These are phyloP conservation scores for Yamadazyma aaseri DNA, from an alignment of 1,139 yeast species.

Conservation along the genomic window DNA sequence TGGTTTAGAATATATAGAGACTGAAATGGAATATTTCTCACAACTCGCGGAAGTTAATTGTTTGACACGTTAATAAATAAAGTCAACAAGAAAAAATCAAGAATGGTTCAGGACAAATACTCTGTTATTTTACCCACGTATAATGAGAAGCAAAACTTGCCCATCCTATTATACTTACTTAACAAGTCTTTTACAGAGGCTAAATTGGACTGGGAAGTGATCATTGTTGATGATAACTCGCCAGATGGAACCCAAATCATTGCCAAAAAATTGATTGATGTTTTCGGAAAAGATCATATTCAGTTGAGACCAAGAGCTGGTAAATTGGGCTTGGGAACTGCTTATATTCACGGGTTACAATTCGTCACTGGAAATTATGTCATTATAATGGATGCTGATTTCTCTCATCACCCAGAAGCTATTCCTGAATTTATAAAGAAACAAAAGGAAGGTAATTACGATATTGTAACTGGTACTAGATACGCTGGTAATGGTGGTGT, in stretches of 20 bases:
- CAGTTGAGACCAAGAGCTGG: conserved; percentile 75
- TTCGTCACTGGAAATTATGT: conserved; percentile 74
- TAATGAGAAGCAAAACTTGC: conserved; percentile 69
- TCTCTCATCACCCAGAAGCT: conserved; percentile 79
- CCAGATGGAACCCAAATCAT: conserved; percentile 83
- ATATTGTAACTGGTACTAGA: conserved; percentile 84
- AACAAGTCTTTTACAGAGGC: conserved; percentile 67
- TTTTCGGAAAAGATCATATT: conserved; percentile 65
- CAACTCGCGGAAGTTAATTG: too few species aligned
- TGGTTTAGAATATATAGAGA: conserved; percentile 1
- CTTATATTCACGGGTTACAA: conserved; percentile 77
- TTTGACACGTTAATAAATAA: conserved; percentile 3
- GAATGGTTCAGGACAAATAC: conserved; percentile 49
- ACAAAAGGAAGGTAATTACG: conserved; percentile 64
- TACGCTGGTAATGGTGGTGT: conserved; percentile 84
- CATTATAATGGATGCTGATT: conserved; percentile 84
- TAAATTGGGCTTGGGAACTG: conserved; percentile 79
- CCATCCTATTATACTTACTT: conserved; percentile 69
- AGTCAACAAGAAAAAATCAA: conserved; percentile 1
- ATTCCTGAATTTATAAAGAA: conserved; percentile 73
- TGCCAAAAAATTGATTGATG: conserved; percentile 61
- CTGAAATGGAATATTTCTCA: too few species aligned
- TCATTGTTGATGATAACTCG: conserved; percentile 77
- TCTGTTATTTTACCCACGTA: conserved; percentile 79
- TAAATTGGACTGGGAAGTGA: conserved; percentile 70